Evolutionary conservation across 2,329 filamentous ascomycete genomes (phyloP).

Genomic region (Huntiella moniliformis): DNA sequence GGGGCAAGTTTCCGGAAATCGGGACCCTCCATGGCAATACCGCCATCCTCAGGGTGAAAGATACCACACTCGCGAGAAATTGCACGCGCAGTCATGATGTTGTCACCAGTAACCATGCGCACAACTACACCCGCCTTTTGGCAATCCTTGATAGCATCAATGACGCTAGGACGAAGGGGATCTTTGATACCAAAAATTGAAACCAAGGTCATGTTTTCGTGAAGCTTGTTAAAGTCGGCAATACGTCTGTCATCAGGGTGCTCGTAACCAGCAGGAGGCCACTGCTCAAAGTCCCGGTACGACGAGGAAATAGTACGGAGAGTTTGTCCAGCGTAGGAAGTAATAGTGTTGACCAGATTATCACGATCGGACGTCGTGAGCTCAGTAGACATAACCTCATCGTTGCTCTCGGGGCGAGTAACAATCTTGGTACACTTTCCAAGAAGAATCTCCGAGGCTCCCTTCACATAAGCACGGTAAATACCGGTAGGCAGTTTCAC

Average conservation of each 20-base stretch:
- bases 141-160: conserved; percentile 43
- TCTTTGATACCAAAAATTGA: conserved; percentile 55
- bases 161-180: conserved; percentile 45
- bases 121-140: conserved; percentile 47
- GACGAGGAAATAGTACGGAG: conserved; percentile 59
- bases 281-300: conserved; percentile 58
- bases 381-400: conserved; percentile 29
- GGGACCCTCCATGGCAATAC: conserved; percentile 50
- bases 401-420: conserved; percentile 27
- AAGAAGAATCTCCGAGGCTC: conserved; percentile 35
- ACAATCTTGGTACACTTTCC: conserved; percentile 22
- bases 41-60: conserved; percentile 29
- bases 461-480: conserved; percentile 31
- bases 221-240: conserved; percentile 34
- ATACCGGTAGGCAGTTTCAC: conserved; percentile 25
- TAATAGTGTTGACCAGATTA: conserved; percentile 10
- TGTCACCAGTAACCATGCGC: conserved; percentile 58
- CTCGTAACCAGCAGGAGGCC: conserved; percentile 49
- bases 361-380: conserved; percentile 34
- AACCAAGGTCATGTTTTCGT: conserved; percentile 49
- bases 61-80: conserved; percentile 60
- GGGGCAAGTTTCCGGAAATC: conserved; percentile 43
- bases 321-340: conserved; percentile 18
- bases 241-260: conserved; percentile 20
- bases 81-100: conserved; percentile 50